Percentiles rank a stretch among this genome's conserved stretches.
Evolutionary conservation across 805 yeast species (phyloP).

Genomic region (Wickerhamomyces tratensis): DNA sequence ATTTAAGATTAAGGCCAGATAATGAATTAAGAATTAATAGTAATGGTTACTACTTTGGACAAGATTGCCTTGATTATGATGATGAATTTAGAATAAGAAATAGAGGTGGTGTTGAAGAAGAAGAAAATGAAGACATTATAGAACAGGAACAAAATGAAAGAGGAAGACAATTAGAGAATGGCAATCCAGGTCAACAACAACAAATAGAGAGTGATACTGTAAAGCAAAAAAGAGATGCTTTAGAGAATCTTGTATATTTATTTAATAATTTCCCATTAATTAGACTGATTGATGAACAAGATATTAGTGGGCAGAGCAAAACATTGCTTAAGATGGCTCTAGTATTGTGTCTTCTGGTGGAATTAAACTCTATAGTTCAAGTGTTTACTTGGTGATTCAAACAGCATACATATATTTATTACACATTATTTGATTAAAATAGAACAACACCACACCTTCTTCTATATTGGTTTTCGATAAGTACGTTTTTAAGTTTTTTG

Average conservation of each 20-base stretch:
- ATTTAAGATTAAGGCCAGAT: slow-evolving; percentile 6
- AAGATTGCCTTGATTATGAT: neutral
- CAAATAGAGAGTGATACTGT: too few species aligned
- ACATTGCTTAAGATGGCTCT: neutral
- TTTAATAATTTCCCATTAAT: slow-evolving; percentile 7
- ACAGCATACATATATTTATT: too few species aligned
- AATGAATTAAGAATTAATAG: slow-evolving; percentile 17
- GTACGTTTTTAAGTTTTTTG: too few species aligned
- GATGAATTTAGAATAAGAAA: neutral
- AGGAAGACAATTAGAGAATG: too few species aligned
- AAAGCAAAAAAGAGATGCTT: neutral
- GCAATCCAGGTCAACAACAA: too few species aligned
- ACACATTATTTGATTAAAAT: too few species aligned
- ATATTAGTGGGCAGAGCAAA: neutral
- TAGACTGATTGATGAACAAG: neutral
- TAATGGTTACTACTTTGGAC: slow-evolving; percentile 12
- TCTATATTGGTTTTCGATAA: too few species aligned
- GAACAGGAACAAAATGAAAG: too few species aligned
- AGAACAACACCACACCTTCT: too few species aligned
- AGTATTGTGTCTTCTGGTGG: neutral
- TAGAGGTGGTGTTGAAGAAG: neutral
- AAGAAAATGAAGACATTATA: neutral
- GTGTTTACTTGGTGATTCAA: neutral
- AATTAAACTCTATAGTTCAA: neutral
- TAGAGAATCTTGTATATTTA: slow-evolving; percentile 2